Conservation (phyloP, 164 flowering plant species). For the Umbilicus rupestris region DNA sequence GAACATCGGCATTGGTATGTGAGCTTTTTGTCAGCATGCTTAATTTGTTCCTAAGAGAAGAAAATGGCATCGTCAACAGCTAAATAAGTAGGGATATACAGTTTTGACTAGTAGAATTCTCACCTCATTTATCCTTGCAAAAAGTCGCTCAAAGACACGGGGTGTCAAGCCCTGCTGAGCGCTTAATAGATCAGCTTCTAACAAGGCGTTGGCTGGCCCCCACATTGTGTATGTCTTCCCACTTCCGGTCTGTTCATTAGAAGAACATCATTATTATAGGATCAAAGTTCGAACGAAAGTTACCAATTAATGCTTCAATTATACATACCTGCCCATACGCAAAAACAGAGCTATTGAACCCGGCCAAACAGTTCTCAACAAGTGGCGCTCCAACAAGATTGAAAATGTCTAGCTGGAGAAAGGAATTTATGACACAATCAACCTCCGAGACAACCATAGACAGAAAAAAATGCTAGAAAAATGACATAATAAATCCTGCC, state of each 20-base stretch:
- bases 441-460: not conserved
- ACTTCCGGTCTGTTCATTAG: slow-evolving; percentile 70
- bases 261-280: not conserved
- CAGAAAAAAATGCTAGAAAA: not conserved
- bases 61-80: not conserved
- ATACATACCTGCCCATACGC: slow-evolving; percentile 90
- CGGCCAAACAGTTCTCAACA: slow-evolving; percentile 88
- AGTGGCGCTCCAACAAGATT: slow-evolving; percentile 86
- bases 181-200: slow-evolving; percentile 36
- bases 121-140: slow-evolving; percentile 81
- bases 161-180: slow-evolving; percentile 84
- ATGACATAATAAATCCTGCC: slow-evolving; percentile 24
- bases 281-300: not conserved
- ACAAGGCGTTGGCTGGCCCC: slow-evolving; percentile 89
- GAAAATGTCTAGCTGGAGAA: slow-evolving; percentile 64
- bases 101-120: not conserved
- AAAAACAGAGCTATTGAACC: slow-evolving; percentile 94
- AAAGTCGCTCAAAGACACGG: slow-evolving; percentile 71
- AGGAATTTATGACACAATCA: slow-evolving; percentile 3
- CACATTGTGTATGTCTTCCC: slow-evolving; percentile 97
- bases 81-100: not conserved
- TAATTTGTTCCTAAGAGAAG: slow-evolving; percentile 61
- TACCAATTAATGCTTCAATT: not conserved
- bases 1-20: slow-evolving; percentile 88
- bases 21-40: slow-evolving; percentile 74